Conservation (phyloP, 2,329 filamentous ascomycete genomes). For the Dryadomyces sulphureus region DNA sequence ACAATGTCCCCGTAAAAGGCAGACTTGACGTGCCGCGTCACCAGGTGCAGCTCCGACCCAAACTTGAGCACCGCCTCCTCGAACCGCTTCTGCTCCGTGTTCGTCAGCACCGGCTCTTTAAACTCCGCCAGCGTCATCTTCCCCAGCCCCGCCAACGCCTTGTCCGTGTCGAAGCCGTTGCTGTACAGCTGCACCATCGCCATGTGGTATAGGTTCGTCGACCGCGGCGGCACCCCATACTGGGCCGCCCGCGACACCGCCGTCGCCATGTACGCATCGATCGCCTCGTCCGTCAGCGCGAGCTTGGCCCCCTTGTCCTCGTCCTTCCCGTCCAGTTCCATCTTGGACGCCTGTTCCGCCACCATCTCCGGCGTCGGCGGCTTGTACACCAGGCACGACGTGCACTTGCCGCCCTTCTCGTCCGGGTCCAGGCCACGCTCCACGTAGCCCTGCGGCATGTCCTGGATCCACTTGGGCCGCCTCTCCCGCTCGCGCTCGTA, state of each 20-base stretch:
- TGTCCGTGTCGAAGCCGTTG: conserved; percentile 55
- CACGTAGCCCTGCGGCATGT: conserved; percentile 77
- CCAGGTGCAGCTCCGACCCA: conserved; percentile 74
- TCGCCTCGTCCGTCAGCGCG: conserved; percentile 28
- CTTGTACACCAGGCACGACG: conserved; percentile 64
- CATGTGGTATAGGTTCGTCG: conserved; percentile 79
- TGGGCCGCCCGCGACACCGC: conserved; percentile 49
- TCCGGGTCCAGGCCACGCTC: conserved; percentile 65
- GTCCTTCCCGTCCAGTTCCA: conserved; percentile 5
- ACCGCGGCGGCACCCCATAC: conserved; percentile 58
- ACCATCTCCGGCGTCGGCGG: too few species aligned
- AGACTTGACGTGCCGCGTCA: conserved; percentile 75
- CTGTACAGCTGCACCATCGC: conserved; percentile 61
- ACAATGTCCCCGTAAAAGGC: conserved; percentile 69
- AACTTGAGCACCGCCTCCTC: conserved; percentile 83
- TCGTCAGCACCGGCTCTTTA: conserved; percentile 68
- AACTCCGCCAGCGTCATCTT: conserved; percentile 56
- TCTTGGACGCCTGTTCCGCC: conserved; percentile 1
- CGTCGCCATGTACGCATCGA: conserved; percentile 63
- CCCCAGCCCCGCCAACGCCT: conserved; percentile 55
- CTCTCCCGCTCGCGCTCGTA: conserved; percentile 77
- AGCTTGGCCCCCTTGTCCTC: not conserved
- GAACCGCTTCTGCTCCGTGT: conserved; percentile 74
- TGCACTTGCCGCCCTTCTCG: conserved; percentile 58
- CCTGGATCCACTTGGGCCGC: conserved; percentile 84